A percentile compares a stretch with the other conserved stretches of the same genome.
phyloP scores from a whole-genome alignment of 2,329 filamentous ascomycete genomes.

The Curvularia hawaiiensis region DNA sequence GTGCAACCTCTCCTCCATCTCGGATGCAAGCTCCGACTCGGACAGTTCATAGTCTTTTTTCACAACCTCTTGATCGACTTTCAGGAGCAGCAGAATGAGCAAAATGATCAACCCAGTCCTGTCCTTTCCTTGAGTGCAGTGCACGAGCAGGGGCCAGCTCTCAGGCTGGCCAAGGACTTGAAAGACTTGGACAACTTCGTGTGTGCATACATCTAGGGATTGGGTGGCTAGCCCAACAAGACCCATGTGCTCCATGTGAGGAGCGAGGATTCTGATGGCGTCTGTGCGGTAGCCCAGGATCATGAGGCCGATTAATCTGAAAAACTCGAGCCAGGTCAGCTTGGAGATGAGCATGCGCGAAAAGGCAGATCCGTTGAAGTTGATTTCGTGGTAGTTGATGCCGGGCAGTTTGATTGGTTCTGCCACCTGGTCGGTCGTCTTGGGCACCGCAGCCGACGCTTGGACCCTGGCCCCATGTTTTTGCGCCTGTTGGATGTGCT shows the following conservation, averaged over 20 bases:
- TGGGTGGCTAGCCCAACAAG: constrained; percentile 72
- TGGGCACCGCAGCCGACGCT: constrained; percentile 51
- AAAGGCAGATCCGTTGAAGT: constrained; percentile 74
- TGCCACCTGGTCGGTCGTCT: constrained; percentile 58
- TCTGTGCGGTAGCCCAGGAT: constrained; percentile 69
- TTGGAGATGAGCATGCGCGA: constrained; percentile 70
- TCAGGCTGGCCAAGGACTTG: constrained; percentile 54
- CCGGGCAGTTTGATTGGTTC: constrained; percentile 67
- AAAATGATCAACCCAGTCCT: constrained; percentile 75
- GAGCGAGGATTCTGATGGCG: constrained; percentile 72
- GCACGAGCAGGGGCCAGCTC: constrained; percentile 70
- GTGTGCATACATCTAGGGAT: constrained; percentile 70
- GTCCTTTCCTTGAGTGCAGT: constrained; percentile 92
- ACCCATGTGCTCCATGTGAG: constrained; percentile 73
- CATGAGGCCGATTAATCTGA: constrained; percentile 68
- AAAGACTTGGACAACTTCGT: constrained; percentile 64
- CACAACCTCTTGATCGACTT: constrained; percentile 64
- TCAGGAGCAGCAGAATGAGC: constrained; percentile 69
- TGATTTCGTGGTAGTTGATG: constrained; percentile 69
- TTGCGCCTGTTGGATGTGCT: constrained; percentile 70
- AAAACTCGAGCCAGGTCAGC: constrained; percentile 69
- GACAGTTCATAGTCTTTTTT: constrained; percentile 74
- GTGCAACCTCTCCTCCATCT: constrained; percentile 66
- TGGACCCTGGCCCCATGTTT: constrained; percentile 61
- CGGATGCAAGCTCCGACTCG: constrained; percentile 62